These are phyloP conservation scores for Phytophthora melonis DNA, from an alignment of 352 stramenopile species.

Conservation along the genomic window DNA sequence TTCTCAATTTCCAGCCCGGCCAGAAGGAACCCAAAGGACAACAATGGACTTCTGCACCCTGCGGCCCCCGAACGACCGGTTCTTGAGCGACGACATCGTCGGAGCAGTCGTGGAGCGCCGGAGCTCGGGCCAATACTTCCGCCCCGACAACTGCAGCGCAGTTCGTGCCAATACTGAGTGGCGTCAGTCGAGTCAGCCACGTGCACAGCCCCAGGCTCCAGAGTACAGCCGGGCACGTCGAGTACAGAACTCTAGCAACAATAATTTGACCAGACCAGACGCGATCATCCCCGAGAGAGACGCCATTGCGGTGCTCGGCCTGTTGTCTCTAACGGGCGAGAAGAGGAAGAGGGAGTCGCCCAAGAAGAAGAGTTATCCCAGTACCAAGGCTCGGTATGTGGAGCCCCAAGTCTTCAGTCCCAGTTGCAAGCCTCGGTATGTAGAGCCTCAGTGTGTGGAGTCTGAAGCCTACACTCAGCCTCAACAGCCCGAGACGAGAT, in stretches of 20 bases:
- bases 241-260: not conserved
- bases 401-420: too few species aligned
- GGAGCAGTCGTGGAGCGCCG: conserved; percentile 13
- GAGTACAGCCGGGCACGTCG: not conserved
- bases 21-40: too few species aligned
- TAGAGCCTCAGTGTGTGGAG: too few species aligned
- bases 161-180: not conserved
- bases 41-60: conserved; percentile 25
- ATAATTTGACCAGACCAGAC: too few species aligned
- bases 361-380: not conserved
- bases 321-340: conserved; percentile 15
- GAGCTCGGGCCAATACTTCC: not conserved
- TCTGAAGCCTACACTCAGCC: too few species aligned
- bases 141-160: not conserved
- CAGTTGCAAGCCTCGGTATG: too few species aligned
- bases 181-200: not conserved
- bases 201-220: not conserved
- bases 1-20: conserved; percentile 20
- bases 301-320: conserved; percentile 13
- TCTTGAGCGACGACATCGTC: conserved; percentile 26
- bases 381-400: not conserved
- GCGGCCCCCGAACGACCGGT: conserved; percentile 17
- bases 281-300: conserved; percentile 17
- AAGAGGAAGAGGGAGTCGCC: conserved; percentile 18
- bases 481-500: too few species aligned